phyloP scores from a whole-genome alignment of 441 rosid species.

The Adansonia rubrostipa region DNA sequence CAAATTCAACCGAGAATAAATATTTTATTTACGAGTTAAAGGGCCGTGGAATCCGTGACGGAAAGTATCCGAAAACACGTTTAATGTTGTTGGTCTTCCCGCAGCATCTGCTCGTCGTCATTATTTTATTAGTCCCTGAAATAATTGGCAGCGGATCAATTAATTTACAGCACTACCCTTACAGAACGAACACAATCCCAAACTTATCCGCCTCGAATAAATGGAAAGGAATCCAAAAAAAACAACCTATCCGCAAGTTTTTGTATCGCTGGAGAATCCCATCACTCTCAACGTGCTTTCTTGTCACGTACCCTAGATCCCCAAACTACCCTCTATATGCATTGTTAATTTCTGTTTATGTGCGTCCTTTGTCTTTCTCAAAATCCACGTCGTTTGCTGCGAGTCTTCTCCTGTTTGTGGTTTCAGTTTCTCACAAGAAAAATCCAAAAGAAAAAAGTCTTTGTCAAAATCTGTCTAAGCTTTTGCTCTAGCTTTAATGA shows the following conservation, averaged over 20 bases:
- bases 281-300: slow-evolving; percentile 5
- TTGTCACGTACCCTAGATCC: slow-evolving; percentile 18
- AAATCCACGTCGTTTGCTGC: slow-evolving; percentile 31
- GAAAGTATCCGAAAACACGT: neutral
- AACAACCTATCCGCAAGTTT: neutral
- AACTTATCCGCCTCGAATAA: neutral
- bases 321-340: slow-evolving; percentile 31
- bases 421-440: slow-evolving; percentile 24
- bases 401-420: slow-evolving; percentile 30
- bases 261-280: neutral
- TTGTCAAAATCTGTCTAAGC: neutral
- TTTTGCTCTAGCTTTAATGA: slow-evolving; percentile 27
- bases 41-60: too few relatives aligned
- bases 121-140: neutral
- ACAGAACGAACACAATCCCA: neutral
- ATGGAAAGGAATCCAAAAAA: neutral
- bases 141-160: neutral
- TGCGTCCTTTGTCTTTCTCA: slow-evolving; percentile 1
- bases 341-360: slow-evolving; percentile 15
- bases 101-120: neutral
- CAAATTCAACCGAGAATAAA: too few relatives aligned
- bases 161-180: neutral
- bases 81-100: neutral
- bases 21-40: too few relatives aligned
- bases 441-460: neutral